Evolutionary conservation across 192 early-diverging fungal genomes (phyloP).

Genomic region (Gonapodya sp.): DNA sequence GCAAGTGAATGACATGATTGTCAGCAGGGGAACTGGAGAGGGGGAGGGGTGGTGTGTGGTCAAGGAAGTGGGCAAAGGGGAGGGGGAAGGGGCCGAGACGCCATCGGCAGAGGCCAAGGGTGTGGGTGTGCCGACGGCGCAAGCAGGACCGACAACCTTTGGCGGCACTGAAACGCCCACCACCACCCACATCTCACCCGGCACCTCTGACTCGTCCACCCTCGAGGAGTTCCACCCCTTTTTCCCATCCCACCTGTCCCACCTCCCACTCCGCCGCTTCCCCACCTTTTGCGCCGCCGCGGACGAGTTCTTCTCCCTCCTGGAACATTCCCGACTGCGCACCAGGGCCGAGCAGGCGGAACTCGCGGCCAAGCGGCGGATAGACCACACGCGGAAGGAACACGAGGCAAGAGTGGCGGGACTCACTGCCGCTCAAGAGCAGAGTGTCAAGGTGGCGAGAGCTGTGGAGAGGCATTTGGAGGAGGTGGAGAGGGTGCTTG

Average conservation of each 20-base stretch:
- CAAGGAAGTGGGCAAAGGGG: neutral
- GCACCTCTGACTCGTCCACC: neutral
- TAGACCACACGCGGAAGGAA: conserved; percentile 68
- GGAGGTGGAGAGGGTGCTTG: conserved; percentile 78
- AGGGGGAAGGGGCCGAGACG: neutral
- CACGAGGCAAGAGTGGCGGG: conserved; percentile 68
- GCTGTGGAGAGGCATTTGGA: conserved; percentile 78
- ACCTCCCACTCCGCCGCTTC: conserved; percentile 46
- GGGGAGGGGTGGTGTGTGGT: neutral
- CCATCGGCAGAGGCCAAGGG: neutral
- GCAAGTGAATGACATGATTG: neutral
- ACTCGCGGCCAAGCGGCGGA: conserved; percentile 63
- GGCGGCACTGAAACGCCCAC: too few species aligned
- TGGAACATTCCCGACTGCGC: conserved; percentile 75
- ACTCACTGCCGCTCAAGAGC: conserved; percentile 61
- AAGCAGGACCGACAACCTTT: neutral
- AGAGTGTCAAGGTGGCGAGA: conserved; percentile 63
- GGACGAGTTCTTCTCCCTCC: conserved; percentile 85
- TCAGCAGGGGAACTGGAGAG: neutral
- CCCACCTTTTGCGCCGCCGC: conserved; percentile 62
- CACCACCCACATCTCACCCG: too few species aligned
- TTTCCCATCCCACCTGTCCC: conserved; percentile 23
- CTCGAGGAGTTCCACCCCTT: conserved; percentile 40
- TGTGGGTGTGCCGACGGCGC: neutral
- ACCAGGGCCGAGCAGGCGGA: conserved; percentile 64